Conservation (phyloP, 352 stramenopile genomes). For the Phytophthora ohioensis region DNA sequence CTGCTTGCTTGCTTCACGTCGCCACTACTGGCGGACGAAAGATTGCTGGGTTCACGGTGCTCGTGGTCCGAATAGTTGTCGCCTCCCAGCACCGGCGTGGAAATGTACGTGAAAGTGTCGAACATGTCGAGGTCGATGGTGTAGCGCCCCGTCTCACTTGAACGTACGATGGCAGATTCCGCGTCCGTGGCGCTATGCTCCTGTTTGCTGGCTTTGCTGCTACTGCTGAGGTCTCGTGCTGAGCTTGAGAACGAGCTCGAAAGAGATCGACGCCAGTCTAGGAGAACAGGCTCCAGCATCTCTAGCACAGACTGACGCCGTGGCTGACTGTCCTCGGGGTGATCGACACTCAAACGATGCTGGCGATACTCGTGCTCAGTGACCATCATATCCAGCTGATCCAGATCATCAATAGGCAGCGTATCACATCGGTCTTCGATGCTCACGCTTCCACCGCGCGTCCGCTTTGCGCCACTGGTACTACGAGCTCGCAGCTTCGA, state of each 20-base stretch:
- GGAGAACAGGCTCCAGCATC: conserved; percentile 35
- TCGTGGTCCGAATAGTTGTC: conserved; percentile 36
- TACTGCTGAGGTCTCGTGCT: conserved; percentile 28
- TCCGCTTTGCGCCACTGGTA: conserved; percentile 20
- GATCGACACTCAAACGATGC: conserved; percentile 28
- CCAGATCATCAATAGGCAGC: conserved; percentile 44
- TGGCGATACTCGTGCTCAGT: conserved; percentile 34
- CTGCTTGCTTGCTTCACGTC: conserved; percentile 27
- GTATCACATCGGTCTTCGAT: conserved; percentile 43
- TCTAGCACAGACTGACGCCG: conserved; percentile 36
- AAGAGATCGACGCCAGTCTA: conserved; percentile 39
- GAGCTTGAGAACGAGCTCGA: conserved; percentile 37
- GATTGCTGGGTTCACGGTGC: conserved; percentile 36
- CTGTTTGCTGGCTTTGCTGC: conserved; percentile 35
- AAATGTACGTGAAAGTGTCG: conserved; percentile 61
- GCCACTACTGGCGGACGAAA: conserved; percentile 35
- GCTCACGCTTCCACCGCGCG: conserved; percentile 18
- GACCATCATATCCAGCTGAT: conserved; percentile 50
- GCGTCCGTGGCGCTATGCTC: conserved; percentile 27
- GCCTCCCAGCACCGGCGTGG: conserved; percentile 54
- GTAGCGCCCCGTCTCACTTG: conserved; percentile 31
- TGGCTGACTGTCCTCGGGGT: conserved; percentile 2
- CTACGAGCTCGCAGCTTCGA: conserved; percentile 17
- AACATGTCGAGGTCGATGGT: conserved; percentile 64
- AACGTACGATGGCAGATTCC: conserved; percentile 20